These are phyloP conservation scores for Asterophora lycoperdoides DNA, from an alignment of 768 basidiomycete genomes.

Conservation along the genomic window DNA sequence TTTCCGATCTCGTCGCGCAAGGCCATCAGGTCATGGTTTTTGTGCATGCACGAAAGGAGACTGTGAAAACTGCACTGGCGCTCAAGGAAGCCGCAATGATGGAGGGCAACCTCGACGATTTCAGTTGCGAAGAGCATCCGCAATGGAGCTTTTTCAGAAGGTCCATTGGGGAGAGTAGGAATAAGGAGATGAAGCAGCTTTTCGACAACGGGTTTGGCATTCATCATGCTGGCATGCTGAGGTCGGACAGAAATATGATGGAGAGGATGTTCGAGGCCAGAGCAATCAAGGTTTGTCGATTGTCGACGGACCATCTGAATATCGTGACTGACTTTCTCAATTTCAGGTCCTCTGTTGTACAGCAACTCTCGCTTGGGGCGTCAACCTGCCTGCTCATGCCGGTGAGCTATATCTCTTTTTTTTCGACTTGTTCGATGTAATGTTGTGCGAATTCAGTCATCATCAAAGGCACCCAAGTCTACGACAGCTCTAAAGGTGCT, in stretches of 20 bases:
- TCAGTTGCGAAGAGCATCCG: constrained; percentile 79
- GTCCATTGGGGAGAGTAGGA: constrained; percentile 75
- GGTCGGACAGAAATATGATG: constrained; percentile 92
- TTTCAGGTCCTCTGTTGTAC: constrained; percentile 97
- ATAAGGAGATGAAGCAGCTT: constrained; percentile 95
- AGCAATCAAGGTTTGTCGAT: constrained; percentile 80
- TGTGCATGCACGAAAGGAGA: constrained; percentile 97
- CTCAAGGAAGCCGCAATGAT: constrained; percentile 71
- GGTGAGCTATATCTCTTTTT: constrained; percentile 39
- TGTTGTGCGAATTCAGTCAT: constrained; percentile 49
- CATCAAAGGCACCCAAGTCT: constrained; percentile 97
- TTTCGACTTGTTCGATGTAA: constrained; percentile 6
- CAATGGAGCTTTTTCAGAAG: constrained; percentile 72
- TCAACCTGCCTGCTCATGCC: constrained; percentile 97
- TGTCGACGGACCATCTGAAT: not conserved
- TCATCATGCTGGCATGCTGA: constrained; percentile 97
- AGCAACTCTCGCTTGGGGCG: constrained; percentile 98
- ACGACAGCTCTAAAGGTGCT: constrained; percentile 84
- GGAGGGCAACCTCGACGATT: constrained; percentile 73
- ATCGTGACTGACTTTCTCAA: not conserved
- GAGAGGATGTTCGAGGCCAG: constrained; percentile 89
- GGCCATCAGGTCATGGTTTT: constrained; percentile 99
- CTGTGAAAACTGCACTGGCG: constrained; percentile 83
- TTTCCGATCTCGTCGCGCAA: constrained; percentile 77
- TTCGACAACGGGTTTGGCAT: constrained; percentile 94